Base-by-base conservation (phyloP, 2,329 filamentous ascomycete species). In the Aureobasidium sp. region DNA sequence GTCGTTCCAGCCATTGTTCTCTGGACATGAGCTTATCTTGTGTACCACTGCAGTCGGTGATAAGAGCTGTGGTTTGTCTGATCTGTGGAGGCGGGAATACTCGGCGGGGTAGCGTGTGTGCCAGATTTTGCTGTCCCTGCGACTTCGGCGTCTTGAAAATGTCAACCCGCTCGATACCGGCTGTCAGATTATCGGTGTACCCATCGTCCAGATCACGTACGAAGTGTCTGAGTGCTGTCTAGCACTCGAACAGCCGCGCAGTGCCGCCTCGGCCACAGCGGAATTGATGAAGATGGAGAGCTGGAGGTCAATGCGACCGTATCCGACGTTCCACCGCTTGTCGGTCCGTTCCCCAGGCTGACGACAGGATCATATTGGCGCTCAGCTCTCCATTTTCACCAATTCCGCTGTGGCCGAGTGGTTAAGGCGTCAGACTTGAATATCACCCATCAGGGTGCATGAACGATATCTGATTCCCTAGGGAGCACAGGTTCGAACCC, bases 351-450 rank as follows among this genome's bases (percentile, higher is more conserved):
- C n/a, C 15, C 4, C 2, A 4, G 7, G 5, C 16, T 21, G 8
- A 1, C 10, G 5, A 3, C 7, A 25, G 39, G 16, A 42, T 42
- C 42, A 45, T 45, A 15, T 42, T 52, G 49, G 49, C 25, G 21
- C 25, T 45, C 1, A 8, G 5, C n/a, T 21, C 9, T 25, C 13
- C n/a, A 25, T 9, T 8, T 41, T n/a, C 21, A n/a, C 15, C 37
- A 41, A 34, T n/a, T 50, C 47, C 47, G 47, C 47, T 50, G 47
- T 52, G 49, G 49, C 49, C 49, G 49, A 52, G 49, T 52, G 49
- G 49, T 52, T 52, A 52, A 52, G 49, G 49, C 49, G 49, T 52
- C 32, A 52, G 49, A 52, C 49, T 52, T 52, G 49, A 52, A 52
- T 52, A 9, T 13, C 9, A 10, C 27, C 34, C 7, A 29, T 21